Evolutionary conservation across 768 basidiomycete genomes (phyloP), one percentile per base, ranked within the genome.

Genomic region (Kwoniella botswanensis): DNA sequence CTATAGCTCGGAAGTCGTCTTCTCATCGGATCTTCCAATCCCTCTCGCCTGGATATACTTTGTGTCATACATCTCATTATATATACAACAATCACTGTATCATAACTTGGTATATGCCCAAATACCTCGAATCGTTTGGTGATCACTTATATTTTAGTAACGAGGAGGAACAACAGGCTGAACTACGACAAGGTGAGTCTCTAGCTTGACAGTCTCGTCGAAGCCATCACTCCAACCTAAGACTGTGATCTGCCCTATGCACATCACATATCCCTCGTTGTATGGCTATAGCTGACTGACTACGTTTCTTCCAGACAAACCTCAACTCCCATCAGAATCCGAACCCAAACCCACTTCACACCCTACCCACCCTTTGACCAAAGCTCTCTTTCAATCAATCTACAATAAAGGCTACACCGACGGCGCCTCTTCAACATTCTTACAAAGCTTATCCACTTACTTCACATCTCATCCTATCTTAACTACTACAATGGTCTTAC

Each of bases 351-450:
- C 29, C 43, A 53, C n/a, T 1, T 4, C 41, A n/a, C 61, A 22
- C 43, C 18, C 55, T 11, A 57, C 54, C 10, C 42, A 67, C 22
- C 65, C 65, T 11, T 52, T 61, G 12, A n/a, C 59, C 4, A 44
- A 60, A 68, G 67, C 67, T 35, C 67, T 68, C 21, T 35, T 68
- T 50, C 58, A 59, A n/a, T 11, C 67, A 12, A 68, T 68, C 44
- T 68, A 68, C 50, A 60, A 60, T 43, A 61, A 53, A 68, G 67
- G 67, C 22, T 61, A 55, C 44, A 12, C 2, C 44, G 67, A 60
- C 46, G 64, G 54, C 17, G n/a, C 55, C 18, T 46, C 67, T 18
- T 68, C 46, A n/a, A 24, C 58, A 7, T 17, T 54, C 4, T 21
- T 24, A 12, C 24, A 54, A 21, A 52, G 50, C 22, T 9, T 61